phyloP scores from a whole-genome alignment of 139 green algal genomes.

The Nannochloris sp. region DNA sequence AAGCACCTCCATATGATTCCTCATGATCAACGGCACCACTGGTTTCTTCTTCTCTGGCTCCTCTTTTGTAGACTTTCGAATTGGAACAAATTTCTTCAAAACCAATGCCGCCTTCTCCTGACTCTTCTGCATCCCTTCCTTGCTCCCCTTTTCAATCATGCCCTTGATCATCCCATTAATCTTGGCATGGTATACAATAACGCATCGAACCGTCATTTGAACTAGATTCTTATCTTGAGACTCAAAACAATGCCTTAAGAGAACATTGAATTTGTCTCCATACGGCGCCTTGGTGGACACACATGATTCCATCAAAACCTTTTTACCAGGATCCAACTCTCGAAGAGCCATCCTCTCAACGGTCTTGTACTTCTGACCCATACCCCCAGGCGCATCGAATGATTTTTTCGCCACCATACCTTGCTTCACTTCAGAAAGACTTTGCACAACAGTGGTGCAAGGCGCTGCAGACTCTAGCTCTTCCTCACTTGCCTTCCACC shows the following conservation, averaged over 20 bases:
- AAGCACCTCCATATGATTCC: slow-evolving; percentile 6
- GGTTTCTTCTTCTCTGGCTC: background rate
- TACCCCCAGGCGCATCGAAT: slow-evolving; percentile 25
- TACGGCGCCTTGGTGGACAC: slow-evolving; percentile 37
- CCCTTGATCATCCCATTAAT: slow-evolving; percentile 33
- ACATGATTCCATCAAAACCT: slow-evolving; percentile 20
- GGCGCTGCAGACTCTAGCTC: slow-evolving; percentile 1
- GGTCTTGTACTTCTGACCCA: slow-evolving; percentile 39
- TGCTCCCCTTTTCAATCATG: slow-evolving; percentile 26
- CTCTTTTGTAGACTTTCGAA: background rate
- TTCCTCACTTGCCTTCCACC: background rate
- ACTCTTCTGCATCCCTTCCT: slow-evolving; percentile 18
- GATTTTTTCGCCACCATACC: slow-evolving; percentile 16
- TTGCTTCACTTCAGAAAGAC: background rate
- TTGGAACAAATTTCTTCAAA: background rate
- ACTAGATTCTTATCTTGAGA: background rate
- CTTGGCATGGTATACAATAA: slow-evolving; percentile 22
- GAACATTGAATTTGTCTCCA: slow-evolving; percentile 36
- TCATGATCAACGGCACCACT: background rate
- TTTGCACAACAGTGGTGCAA: background rate
- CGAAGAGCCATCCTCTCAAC: slow-evolving; percentile 27
- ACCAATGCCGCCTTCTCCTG: background rate
- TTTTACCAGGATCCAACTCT: slow-evolving; percentile 9
- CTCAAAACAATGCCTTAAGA: slow-evolving; percentile 3
- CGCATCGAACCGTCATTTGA: slow-evolving; percentile 3